Evolutionary conservation across 2,329 filamentous ascomycete species (phyloP).

Genomic region (Capronia americana): DNA sequence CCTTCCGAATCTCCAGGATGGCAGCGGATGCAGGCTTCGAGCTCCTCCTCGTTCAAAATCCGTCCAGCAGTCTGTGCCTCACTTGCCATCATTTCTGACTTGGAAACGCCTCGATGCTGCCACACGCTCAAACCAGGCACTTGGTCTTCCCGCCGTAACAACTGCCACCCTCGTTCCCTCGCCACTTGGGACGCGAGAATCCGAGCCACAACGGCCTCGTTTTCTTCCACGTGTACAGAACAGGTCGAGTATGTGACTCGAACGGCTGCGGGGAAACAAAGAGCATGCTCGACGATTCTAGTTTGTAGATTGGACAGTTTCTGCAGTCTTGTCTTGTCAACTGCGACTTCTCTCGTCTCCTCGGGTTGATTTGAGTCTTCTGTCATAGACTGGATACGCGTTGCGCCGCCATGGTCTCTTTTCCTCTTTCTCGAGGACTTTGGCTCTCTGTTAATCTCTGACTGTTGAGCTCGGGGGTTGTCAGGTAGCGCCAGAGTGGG

Average conservation of each 20-base stretch:
- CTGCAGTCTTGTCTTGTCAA: conserved; percentile 67
- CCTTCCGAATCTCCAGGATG: conserved; percentile 81
- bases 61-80: conserved; percentile 30
- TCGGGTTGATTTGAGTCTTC: conserved; percentile 50
- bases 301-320: conserved; percentile 84
- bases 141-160: conserved; percentile 75
- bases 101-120: conserved; percentile 68
- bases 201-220: conserved; percentile 80
- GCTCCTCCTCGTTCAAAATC: conserved; percentile 52
- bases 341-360: conserved; percentile 49
- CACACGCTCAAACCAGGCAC: conserved; percentile 77
- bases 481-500: conserved; percentile 70
- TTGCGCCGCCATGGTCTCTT: conserved; percentile 40
- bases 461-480: conserved; percentile 32
- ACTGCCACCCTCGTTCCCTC: conserved; percentile 72
- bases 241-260: conserved; percentile 93
- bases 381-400: conserved; percentile 11
- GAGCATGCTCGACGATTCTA: conserved; percentile 79
- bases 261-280: conserved; percentile 75
- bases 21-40: conserved; percentile 79
- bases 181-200: conserved; percentile 74
- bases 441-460: conserved; percentile 44
- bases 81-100: conserved; percentile 20
- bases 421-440: conserved; percentile 53
- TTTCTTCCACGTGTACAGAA: conserved; percentile 84